These are phyloP conservation scores for Collybia mongolica DNA, from an alignment of 768 basidiomycete genomes.

Conservation along the genomic window DNA sequence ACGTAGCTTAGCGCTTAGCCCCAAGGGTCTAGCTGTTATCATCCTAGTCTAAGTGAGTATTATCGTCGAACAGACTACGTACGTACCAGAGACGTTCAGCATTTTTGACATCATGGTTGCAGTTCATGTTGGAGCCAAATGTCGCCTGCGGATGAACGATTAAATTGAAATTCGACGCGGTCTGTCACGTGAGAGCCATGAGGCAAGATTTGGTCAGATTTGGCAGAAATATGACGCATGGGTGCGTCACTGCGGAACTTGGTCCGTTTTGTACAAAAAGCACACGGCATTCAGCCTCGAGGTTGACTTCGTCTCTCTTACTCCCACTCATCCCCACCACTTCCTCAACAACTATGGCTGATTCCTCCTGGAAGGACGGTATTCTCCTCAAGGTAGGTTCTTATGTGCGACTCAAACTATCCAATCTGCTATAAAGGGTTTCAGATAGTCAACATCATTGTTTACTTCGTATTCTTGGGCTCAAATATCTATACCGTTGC, in stretches of 20 bases:
- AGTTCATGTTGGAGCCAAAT: too few relatives aligned
- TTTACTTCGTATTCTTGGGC: constrained; percentile 85
- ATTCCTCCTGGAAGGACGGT: constrained; percentile 70
- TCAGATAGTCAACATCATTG: constrained; percentile 75
- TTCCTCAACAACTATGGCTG: constrained; percentile 42
- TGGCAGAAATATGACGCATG: background rate
- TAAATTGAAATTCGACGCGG: too few relatives aligned
- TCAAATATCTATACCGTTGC: constrained; percentile 88
- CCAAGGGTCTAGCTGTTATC: too few relatives aligned
- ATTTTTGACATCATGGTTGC: too few relatives aligned
- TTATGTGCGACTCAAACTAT: background rate
- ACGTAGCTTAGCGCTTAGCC: too few relatives aligned
- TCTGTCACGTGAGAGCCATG: too few relatives aligned
- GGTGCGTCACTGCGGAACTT: too few relatives aligned
- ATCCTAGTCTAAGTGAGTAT: too few relatives aligned
- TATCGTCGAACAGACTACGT: too few relatives aligned
- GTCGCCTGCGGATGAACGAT: too few relatives aligned
- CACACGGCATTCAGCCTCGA: background rate
- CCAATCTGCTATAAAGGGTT: background rate
- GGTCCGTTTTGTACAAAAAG: constrained; percentile 2
- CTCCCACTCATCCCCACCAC: constrained; percentile 7
- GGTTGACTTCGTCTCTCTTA: constrained; percentile 7
- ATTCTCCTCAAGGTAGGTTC: constrained; percentile 74
- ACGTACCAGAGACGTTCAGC: too few relatives aligned
- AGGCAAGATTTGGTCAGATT: too few relatives aligned